A percentile compares a stretch with the other conserved stretches of the same genome.
Conservation (phyloP, 805 yeast species). For the Pichia ethanolica region DNA sequence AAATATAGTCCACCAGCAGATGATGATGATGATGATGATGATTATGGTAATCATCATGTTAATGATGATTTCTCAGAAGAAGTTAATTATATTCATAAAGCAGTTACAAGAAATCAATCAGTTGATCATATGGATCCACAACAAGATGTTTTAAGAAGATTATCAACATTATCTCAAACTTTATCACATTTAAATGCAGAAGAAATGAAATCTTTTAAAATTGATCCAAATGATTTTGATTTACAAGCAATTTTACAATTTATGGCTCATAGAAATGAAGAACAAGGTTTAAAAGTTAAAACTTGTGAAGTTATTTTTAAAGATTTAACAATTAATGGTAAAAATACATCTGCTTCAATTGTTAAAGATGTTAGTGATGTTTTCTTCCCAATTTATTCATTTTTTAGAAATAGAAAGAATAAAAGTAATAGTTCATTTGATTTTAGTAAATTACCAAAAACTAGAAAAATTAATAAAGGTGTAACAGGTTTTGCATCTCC, state of each 20-base stretch:
- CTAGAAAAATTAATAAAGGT: conserved; percentile 16
- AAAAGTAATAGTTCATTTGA: conserved; percentile 21
- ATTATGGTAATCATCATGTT: too few species aligned
- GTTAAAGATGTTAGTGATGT: conserved; percentile 41
- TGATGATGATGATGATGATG: not conserved
- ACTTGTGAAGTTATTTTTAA: conserved; percentile 37
- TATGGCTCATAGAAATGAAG: conserved; percentile 33
- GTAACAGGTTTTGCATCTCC: conserved; percentile 29
- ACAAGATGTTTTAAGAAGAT: conserved; percentile 4
- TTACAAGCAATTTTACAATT: conserved; percentile 30
- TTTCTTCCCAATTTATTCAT: conserved; percentile 24
- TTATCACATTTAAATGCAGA: conserved; percentile 10
- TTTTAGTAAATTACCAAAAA: conserved; percentile 12
- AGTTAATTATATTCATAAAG: not conserved
- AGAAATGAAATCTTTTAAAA: conserved; percentile 11
- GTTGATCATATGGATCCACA: not conserved
- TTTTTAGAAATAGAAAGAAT: conserved; percentile 8
- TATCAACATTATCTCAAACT: conserved; percentile 8
- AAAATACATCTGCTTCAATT: conserved; percentile 39
- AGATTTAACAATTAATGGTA: conserved; percentile 37
- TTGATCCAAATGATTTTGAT: conserved; percentile 30
- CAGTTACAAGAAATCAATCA: not conserved
- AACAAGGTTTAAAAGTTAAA: conserved; percentile 38
- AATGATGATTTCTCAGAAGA: not conserved
- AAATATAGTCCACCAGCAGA: not conserved